Percentiles rank a stretch among this genome's conserved stretches.
Conservation (phyloP, 192 early-diverging fungal genomes). For the Coemansia sp. region DNA sequence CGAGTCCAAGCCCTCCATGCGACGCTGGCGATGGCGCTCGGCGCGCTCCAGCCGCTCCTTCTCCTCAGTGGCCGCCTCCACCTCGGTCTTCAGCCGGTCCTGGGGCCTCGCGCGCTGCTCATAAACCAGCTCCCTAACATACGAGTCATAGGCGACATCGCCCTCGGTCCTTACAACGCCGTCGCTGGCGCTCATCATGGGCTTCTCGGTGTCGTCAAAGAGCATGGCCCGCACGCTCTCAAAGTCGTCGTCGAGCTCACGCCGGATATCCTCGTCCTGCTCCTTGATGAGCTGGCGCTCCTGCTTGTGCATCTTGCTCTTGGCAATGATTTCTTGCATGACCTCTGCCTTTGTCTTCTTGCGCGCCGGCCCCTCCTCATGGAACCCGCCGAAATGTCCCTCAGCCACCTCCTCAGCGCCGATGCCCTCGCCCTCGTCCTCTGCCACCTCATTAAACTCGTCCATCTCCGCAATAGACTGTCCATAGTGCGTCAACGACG, state of each 20-base stretch:
- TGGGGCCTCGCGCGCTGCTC: slow-evolving; percentile 85
- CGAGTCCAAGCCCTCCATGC: slow-evolving; percentile 76
- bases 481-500: slow-evolving; percentile 89
- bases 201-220: slow-evolving; percentile 43
- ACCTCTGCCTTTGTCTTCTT: slow-evolving; percentile 90
- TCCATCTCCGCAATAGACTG: slow-evolving; percentile 83
- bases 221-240: slow-evolving; percentile 78
- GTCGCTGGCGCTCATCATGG: slow-evolving; percentile 26
- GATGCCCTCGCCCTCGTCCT: slow-evolving; percentile 61
- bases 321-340: slow-evolving; percentile 97
- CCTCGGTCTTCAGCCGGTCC: slow-evolving; percentile 92
- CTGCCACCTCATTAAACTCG: slow-evolving; percentile 74
- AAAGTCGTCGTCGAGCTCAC: slow-evolving; percentile 87
- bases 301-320: slow-evolving; percentile 92
- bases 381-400: slow-evolving; percentile 90
- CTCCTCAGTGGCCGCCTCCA: slow-evolving; percentile 85
- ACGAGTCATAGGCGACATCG: slow-evolving; percentile 73
- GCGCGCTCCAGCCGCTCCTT: slow-evolving; percentile 81
- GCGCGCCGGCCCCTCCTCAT: slow-evolving; percentile 43
- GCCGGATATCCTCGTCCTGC: slow-evolving; percentile 74
- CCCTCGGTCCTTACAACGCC: not conserved
- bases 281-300: slow-evolving; percentile 90
- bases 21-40: slow-evolving; percentile 73
- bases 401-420: slow-evolving; percentile 67
- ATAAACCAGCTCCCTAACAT: slow-evolving; percentile 76